Evolutionary conservation across 169 alveolate genomes (phyloP).

Genomic region (Plasmodium yoelii): DNA sequence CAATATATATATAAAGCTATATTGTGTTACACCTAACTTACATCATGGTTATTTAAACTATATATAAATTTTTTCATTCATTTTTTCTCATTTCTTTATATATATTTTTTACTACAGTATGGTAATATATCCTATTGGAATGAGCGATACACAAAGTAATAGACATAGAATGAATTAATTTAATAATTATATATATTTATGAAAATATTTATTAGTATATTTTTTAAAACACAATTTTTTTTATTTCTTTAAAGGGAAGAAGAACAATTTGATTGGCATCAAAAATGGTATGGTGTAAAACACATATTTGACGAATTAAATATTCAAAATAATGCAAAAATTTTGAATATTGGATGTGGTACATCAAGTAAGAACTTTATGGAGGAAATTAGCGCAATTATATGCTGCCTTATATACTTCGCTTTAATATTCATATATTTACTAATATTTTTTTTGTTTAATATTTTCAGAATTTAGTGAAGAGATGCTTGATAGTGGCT

Average conservation of each 20-base stretch:
- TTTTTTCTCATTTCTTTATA: slow-evolving; percentile 9
- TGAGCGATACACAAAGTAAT: slow-evolving; percentile 76
- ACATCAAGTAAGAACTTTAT: slow-evolving; percentile 55
- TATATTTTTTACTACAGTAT: slow-evolving; percentile 34
- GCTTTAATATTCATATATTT: not conserved
- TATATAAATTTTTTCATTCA: no score
- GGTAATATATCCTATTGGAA: slow-evolving; percentile 75
- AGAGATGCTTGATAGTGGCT: slow-evolving; percentile 69
- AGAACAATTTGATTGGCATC: slow-evolving; percentile 77
- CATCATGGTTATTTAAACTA: no score
- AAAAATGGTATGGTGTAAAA: slow-evolving; percentile 72
- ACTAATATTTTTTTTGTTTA: slow-evolving; percentile 5
- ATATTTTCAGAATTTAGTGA: slow-evolving; percentile 52
- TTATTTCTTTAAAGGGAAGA: slow-evolving; percentile 52
- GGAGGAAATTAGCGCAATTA: not conserved
- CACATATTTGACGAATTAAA: slow-evolving; percentile 59
- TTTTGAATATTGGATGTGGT: slow-evolving; percentile 68
- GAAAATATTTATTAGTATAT: no score
- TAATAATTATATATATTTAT: no score
- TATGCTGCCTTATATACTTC: not conserved
- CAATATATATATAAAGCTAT: no score
- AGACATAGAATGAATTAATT: not conserved
- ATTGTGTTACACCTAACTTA: no score
- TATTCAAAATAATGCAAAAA: slow-evolving; percentile 57
- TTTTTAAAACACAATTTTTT: not conserved